Base-by-base conservation (phyloP, 108 stramenopile species). In the Nannochloropsis oceanica region DNA sequence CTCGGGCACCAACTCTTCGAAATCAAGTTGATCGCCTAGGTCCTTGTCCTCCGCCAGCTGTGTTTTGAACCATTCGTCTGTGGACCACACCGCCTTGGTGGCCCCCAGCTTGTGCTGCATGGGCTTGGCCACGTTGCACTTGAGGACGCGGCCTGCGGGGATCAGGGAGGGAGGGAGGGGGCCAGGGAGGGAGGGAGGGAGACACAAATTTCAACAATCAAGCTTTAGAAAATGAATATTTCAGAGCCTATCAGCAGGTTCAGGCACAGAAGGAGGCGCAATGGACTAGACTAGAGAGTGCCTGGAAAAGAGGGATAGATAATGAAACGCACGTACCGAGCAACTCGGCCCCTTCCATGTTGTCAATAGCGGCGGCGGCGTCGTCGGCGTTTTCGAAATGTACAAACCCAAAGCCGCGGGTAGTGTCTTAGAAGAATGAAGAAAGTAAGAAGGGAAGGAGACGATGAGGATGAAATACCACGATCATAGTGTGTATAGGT, bases 391-490 rank as follows among this genome's bases (percentile, higher is more conserved):
- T 93, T 84, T 95, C 95, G 86, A 92, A 96, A 85, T 96, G 94
- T 20, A 97, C 91, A 89, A 98, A 98, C 5, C 93, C 97, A 91
- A 97, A 97, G 13, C 97, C 96, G 79, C 94, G 89, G 82, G 87
- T 84, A 18, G 81, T 89, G 84, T 90, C 89, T 34, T 34, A 5
- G 34, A 34, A 34, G 34, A 34, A 34, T 34, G 34, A 34, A 34
- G 34, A 34, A 34, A 34, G 34, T 5, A 34, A 5, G 34, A 5
- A 34, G 46, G 42, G 24, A 84, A 26, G 79, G 25, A 24, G 20
- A 20, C 1, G 24, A 22, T 24, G 22, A 5, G 24, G 24, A 24
- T 25, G 79, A 79, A 84, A 84, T 25, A 84, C 59, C 2, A n/a
- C 7, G 26, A n/a, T 80, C 34, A 34, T 3, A 34, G 34, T 1